These are phyloP conservation scores for Xylaria curta DNA, from an alignment of 495 filamentous ascomycete species.

Conservation along the genomic window DNA sequence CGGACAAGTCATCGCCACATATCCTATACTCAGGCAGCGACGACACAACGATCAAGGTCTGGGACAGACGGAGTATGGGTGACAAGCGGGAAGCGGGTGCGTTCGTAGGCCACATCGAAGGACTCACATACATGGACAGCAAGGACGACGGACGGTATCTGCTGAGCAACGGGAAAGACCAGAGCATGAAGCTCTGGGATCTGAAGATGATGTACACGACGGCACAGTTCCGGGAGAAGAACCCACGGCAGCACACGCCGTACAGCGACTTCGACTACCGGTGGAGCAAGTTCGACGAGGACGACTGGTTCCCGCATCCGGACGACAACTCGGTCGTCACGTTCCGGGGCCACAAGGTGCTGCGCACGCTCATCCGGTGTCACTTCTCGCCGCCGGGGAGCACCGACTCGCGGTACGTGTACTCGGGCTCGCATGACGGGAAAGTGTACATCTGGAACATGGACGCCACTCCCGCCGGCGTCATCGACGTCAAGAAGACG, in stretches of 20 bases:
- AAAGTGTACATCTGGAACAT: constrained; percentile 91
- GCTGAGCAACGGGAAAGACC: constrained; percentile 92
- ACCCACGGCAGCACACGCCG: constrained; percentile 53
- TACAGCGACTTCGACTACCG: constrained; percentile 87
- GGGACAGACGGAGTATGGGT: constrained; percentile 91
- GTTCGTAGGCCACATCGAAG: constrained; percentile 93
- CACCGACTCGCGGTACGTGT: constrained; percentile 91
- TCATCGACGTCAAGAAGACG: constrained; percentile 75
- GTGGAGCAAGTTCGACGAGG: constrained; percentile 70
- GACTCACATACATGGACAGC: constrained; percentile 92
- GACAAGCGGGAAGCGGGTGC: constrained; percentile 87
- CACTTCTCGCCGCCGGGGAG: constrained; percentile 92
- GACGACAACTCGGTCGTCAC: constrained; percentile 93
- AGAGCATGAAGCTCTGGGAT: constrained; percentile 98
- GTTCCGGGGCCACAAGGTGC: constrained; percentile 85
- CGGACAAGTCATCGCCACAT: constrained; percentile 86
- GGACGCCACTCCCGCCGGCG: constrained; percentile 84
- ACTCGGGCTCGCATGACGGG: constrained; percentile 87
- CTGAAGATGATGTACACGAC: constrained; percentile 80
- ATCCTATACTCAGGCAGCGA: constrained; percentile 97
- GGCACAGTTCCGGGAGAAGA: constrained; percentile 61
- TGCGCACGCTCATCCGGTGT: constrained; percentile 90
- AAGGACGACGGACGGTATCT: constrained; percentile 97
- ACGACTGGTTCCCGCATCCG: constrained; percentile 74
- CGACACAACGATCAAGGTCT: constrained; percentile 92